Base-by-base conservation (phyloP, 2,329 filamentous ascomycete genomes). In the Xylariaceae sp. region DNA sequence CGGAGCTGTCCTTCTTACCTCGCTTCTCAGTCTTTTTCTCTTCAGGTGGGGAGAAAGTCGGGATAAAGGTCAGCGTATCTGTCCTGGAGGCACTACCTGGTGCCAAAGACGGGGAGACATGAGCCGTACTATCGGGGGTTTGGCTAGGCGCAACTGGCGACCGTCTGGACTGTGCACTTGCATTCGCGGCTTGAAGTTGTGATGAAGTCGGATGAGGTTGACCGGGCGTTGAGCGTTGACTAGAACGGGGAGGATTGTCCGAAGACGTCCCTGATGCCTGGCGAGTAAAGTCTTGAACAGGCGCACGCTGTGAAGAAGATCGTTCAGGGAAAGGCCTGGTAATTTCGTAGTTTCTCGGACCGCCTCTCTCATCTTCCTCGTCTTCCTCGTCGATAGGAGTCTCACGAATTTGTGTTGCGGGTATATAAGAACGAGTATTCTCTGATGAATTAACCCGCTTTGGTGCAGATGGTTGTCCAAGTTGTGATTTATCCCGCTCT, bases 31-130 rank as follows among this genome's bases (percentile, higher is more conserved):
- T 65, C 63, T 87, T 89, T 69, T 84, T 87, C 50, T 94, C 88
- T 54, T 92, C 88, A 2, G 75, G 64, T 5, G 74, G 63, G 49
- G 65, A 75, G 42, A 88, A 75, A 0, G 86, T 92, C 0, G 91
- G 89, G 48, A 94, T 91, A 61, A 91, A 87, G 0, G 89, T 90
- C 13, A 95, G 74, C 46, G 79, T 84, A 69, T 94, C 90, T 1
- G 89, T 92, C 43, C 88, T 81, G 6, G 69, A 73, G 7, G 80
- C 85, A 53, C 77, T 82, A 51, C 84, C 85, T 12, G 87, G 87
- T 19, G 87, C 85, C 2, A 92, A 72, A 26, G 83, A 76, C n/a
- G 88, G 83, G 3, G 87, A 82, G 55, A 80, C 79, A 29, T 80
- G 80, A 9, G 80, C 76, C 59, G 88, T 79, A 29, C 92, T 86